Base-by-base conservation (phyloP, 305 asterid species). In the Euphrasia arctica region DNA sequence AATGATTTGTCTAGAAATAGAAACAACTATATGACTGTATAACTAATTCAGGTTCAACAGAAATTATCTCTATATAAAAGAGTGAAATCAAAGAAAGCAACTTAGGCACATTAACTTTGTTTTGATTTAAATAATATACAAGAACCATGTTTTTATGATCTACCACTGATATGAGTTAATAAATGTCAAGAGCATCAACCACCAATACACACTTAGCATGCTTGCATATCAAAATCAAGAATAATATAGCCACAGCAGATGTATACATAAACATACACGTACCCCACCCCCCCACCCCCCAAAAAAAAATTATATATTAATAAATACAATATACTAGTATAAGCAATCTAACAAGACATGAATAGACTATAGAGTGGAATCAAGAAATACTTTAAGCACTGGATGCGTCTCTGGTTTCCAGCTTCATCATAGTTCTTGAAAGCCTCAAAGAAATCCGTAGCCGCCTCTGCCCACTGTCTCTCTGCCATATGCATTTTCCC, bases 401-500 rank as follows among this genome's bases (percentile, higher is more conserved):
- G 97, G 71, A 92, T 90, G 62, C 98, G 96, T 65, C 98, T 80
- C 65, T 90, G 98, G 65, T 85, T 89, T 71, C 98, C 98, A 58
- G 97, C 98, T 83, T 92, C 98, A 74, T 92, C 98, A 67, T 92
- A 89, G 81, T 89, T 89, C 77, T 89, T 92, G 68, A 92, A 92
- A 70, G 98, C 98, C 79, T 92, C 97, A 77, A 92, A 90, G 76
- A 92, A 90, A 78, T 92, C 98, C 6, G 98, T 90, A 54, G 98
- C 96, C 39, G 98, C 98, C 8, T 88, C 96, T 48, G 85, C 84
- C 98, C 97, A 92, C 64, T 85, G 96, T 63, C 97, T 74, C 87
- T 90, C 97, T 52, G 97, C 90, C 98, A 87, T 92, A 67, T 87
- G 96, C 98, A 92, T 92, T 82, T 92, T 92, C 25, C 98, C 98